Evolutionary conservation across 306 rosid genomes (phyloP), one percentile per base, ranked within the genome.

Genomic region (Castanea mollissima): DNA sequence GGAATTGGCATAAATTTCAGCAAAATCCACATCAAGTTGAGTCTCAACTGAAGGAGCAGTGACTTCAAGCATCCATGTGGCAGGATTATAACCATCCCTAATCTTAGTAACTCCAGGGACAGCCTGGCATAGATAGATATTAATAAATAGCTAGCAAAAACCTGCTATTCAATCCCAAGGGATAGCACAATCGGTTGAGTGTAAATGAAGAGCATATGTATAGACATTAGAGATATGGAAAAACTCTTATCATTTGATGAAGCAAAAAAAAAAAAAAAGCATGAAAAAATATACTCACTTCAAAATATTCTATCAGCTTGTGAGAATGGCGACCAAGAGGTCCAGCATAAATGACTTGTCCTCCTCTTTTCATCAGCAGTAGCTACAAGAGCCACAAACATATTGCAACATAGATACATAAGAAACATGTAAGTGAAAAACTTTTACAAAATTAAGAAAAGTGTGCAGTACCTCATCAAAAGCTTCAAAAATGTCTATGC

Each of bases 1-100:
- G 12, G 98, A 93, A 59, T 86, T 86, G 19, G 75, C 82, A 69
- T 87, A 91, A 25, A 87, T 32, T 35, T 91, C 91, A 3, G 92
- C 92, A 68, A 91, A 93, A 75, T 93, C 93, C 27, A 91, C 58
- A 3, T 71, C 74, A 74, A 86, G 91, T 35, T 85, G 90, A 79
- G 83, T 67, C 75, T 93, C 98, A 79, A 85, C 74, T 13, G 80
- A 27, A 0, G 81, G 56, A 49, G 95, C 78, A 75, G 78, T 91
- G 74, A 91, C 84, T 62, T 93, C 95, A 31, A 93, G 82, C 98
- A 91, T 90, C 98, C 98, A 93, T 4, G 98, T 91, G 13, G 97
- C 97, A 9, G 98, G 98, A 81, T 93, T 93, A 76, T 83, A 86
- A 59, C 91, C 93, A 4, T 88, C 92, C 60, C 79, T 84, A 67